phyloP scores from a whole-genome alignment of 164 flowering plant species.

The Santalum album region DNA sequence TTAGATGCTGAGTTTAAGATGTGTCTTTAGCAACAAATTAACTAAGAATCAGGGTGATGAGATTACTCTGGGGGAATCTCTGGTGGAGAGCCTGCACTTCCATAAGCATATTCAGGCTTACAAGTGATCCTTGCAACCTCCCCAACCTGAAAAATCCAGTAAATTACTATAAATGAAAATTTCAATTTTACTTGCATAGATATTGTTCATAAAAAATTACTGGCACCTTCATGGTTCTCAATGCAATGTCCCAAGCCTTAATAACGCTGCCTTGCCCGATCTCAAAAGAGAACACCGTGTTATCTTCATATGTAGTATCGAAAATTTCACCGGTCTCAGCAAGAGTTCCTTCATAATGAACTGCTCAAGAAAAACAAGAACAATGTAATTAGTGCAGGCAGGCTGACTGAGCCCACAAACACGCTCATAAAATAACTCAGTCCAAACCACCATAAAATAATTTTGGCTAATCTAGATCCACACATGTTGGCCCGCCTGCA shows the following conservation, averaged over 20 bases:
- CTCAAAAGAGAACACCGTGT: slow-evolving; percentile 81
- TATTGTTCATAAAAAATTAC: not conserved
- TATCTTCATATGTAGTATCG: slow-evolving; percentile 87
- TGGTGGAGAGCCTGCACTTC: slow-evolving; percentile 91
- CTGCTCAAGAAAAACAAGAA: slow-evolving; percentile 23
- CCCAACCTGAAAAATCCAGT: slow-evolving; percentile 49
- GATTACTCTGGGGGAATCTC: slow-evolving; percentile 88
- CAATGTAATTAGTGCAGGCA: too few relatives aligned
- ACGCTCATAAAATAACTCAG: not conserved
- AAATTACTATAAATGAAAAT: not conserved
- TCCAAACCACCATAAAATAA: not conserved
- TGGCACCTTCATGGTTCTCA: slow-evolving; percentile 85
- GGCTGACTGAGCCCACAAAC: not conserved
- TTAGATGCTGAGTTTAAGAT: not conserved
- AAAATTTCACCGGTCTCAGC: slow-evolving; percentile 85
- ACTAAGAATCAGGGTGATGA: not conserved
- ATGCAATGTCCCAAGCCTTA: slow-evolving; percentile 89
- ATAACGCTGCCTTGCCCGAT: slow-evolving; percentile 76
- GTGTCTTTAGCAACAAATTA: not conserved
- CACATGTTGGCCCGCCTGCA: too few relatives aligned
- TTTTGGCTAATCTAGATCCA: not conserved
- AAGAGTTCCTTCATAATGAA: slow-evolving; percentile 92
- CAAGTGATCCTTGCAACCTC: slow-evolving; percentile 89
- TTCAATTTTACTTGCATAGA: too few relatives aligned
- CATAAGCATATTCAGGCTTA: slow-evolving; percentile 96